Evolutionary conservation across 148 eudicot species (phyloP).

Genomic region (Nepenthes gracilis): DNA sequence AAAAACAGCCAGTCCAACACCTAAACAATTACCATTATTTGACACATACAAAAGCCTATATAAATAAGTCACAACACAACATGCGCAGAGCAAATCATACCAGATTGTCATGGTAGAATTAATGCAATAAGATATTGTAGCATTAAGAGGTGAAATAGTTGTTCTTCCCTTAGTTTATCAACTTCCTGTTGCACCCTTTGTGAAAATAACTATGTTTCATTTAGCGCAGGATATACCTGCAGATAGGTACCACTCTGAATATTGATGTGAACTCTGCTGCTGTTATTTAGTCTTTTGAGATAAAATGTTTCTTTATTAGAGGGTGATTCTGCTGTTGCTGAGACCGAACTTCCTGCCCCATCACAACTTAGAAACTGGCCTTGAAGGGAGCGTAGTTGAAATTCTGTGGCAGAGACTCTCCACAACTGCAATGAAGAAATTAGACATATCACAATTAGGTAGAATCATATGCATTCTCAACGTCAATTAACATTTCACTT

Average conservation of each 20-base stretch:
- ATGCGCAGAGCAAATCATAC: too few relatives aligned
- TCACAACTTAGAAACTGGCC: conserved; percentile 55
- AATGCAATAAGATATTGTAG: background rate
- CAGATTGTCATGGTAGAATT: too few relatives aligned
- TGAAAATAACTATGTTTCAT: background rate
- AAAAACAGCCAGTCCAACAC: too few relatives aligned
- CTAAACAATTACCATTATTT: too few relatives aligned
- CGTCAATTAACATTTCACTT: background rate
- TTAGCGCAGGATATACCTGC: conserved; percentile 28
- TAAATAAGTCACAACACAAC: too few relatives aligned
- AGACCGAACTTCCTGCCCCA: conserved; percentile 29
- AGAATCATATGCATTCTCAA: background rate
- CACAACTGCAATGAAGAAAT: conserved; percentile 33
- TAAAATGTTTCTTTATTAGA: conserved; percentile 42
- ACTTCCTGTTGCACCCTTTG: background rate
- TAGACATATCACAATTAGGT: background rate
- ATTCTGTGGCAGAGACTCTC: conserved; percentile 53
- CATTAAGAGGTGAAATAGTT: conserved; percentile 3
- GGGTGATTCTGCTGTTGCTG: conserved; percentile 43
- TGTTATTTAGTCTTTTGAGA: conserved; percentile 33
- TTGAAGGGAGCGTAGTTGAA: conserved; percentile 46
- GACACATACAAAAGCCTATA: too few relatives aligned
- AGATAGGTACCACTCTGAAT: conserved; percentile 40
- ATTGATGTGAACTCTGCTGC: conserved; percentile 49
- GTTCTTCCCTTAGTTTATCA: background rate